Base-by-base conservation (phyloP, 2,329 filamentous ascomycete species). In the Aureobasidium namibiae region DNA sequence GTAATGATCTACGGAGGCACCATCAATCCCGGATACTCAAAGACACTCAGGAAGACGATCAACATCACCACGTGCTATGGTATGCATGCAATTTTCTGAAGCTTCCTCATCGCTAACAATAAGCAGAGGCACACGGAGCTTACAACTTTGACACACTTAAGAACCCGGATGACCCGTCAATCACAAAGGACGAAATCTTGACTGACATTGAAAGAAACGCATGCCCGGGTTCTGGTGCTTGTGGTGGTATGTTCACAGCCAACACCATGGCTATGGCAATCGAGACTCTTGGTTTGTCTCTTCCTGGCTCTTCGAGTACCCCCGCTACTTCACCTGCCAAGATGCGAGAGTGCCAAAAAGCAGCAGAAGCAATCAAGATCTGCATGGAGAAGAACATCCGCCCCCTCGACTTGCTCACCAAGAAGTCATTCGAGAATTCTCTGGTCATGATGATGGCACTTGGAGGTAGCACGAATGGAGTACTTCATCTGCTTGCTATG, bases 1-100 rank as follows among this genome's bases (percentile, higher is more conserved):
- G 78, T 96, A 70, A 96, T 96, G 91, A 87, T 97, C 61, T 97
- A 96, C 71, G 92, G 92, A 53, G 92, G 92, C 39, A 89, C 90
- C 16, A 96, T 96, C 68, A 85, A 86, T 68, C 90, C 90, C 62
- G 92, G 92, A n/a, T 89, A 90, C 73, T 92, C 87, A 0, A 76
- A 83, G 53, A 80, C 92, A 2, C 80, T 95, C 26, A 83, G 87
- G 63, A 87, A 88, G 68, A 82, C 84, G 24, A 87, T 96, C 78
- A 96, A 96, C 74, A 89, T 96, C 65, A 88, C 85, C 38, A 92
- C 87, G 4, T 95, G 90, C 70, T 94, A 92, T 71, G 92, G 42
- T 45, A 45, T 1, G 41, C 5, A 44, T 16, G 2, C 13, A 26
- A 16, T 10, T 9, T 26, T 16, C 14, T 26, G 0, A 44, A 2